Evolutionary conservation across 371 early-diverging fungal species (phyloP).

Genomic region (Choanephora cucurbitarum): DNA sequence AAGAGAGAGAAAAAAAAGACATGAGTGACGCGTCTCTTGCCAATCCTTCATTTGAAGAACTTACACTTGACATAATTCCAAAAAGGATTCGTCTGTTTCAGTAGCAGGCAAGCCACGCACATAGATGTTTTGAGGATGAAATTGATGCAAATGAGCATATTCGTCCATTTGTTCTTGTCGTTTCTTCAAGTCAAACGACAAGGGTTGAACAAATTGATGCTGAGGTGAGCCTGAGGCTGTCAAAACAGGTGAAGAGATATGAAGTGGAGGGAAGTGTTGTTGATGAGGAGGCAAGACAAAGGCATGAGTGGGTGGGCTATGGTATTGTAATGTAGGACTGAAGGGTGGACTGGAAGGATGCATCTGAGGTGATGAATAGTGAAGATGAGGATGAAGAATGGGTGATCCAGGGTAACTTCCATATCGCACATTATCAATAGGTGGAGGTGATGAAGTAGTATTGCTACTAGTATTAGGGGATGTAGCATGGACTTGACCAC

Average conservation of each 20-base stretch:
- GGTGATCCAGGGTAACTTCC: constrained; percentile 48
- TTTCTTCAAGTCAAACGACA: constrained; percentile 12
- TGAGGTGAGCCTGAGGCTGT: constrained; percentile 39
- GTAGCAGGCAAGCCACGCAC: constrained; percentile 74
- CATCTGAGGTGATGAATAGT: constrained; percentile 31
- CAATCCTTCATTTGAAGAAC: constrained; percentile 1
- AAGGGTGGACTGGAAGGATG: constrained; percentile 51
- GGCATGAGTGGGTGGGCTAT: constrained; percentile 36
- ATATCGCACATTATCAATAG: constrained; percentile 9
- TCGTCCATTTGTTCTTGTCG: constrained; percentile 18
- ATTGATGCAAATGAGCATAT: constrained; percentile 20
- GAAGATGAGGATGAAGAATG: constrained; percentile 40
- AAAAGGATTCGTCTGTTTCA: constrained; percentile 73
- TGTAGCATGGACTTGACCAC: not conserved
- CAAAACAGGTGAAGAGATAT: constrained; percentile 42
- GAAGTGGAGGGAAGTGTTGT: constrained; percentile 42
- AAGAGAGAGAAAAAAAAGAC: not conserved
- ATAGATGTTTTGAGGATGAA: constrained; percentile 72
- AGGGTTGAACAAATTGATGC: constrained; percentile 22
- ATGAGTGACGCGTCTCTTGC: constrained; percentile 1
- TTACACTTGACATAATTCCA: constrained; percentile 58
- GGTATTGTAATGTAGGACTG: constrained; percentile 39
- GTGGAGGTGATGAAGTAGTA: not conserved
- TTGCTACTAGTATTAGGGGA: no score
- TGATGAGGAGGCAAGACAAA: constrained; percentile 32